Percentiles rank a stretch among this genome's conserved stretches.
Evolutionary conservation across 495 filamentous ascomycete genomes (phyloP).

Genomic region (Talaromyces nanjingensis): DNA sequence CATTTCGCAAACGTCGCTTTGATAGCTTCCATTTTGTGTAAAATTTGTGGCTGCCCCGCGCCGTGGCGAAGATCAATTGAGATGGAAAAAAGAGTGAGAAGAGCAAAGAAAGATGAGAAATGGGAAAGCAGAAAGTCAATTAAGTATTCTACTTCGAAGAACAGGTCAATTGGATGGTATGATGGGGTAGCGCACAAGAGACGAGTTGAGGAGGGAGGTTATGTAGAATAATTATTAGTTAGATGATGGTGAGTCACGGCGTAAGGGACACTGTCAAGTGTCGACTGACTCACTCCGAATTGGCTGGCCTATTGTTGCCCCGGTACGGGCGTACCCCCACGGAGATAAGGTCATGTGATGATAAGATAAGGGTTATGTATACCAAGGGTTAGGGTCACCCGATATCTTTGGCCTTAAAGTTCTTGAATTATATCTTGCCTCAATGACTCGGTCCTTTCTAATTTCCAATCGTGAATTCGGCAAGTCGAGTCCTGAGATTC

Average conservation of each 20-base stretch:
- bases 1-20: conserved; percentile 83
- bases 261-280: too few species aligned
- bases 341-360: conserved; percentile 1
- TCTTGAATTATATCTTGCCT: too few species aligned
- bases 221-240: neutral
- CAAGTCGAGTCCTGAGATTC: too few species aligned
- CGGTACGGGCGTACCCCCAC: neutral
- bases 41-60: neutral
- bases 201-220: neutral
- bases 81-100: neutral
- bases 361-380: neutral
- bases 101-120: neutral
- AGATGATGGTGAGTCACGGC: neutral
- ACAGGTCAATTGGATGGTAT: neutral
- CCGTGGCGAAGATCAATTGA: conserved; percentile 14
- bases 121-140: neutral
- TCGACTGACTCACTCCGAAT: neutral
- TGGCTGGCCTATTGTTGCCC: neutral
- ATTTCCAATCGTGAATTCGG: too few species aligned
- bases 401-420: too few species aligned
- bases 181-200: neutral
- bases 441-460: too few species aligned
- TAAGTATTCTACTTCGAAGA: neutral
- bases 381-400: too few species aligned
- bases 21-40: conserved; percentile 61